Conservation (phyloP, 2,329 filamentous ascomycete genomes). For the Ophiocordyceps camponoti-leonardi region DNA sequence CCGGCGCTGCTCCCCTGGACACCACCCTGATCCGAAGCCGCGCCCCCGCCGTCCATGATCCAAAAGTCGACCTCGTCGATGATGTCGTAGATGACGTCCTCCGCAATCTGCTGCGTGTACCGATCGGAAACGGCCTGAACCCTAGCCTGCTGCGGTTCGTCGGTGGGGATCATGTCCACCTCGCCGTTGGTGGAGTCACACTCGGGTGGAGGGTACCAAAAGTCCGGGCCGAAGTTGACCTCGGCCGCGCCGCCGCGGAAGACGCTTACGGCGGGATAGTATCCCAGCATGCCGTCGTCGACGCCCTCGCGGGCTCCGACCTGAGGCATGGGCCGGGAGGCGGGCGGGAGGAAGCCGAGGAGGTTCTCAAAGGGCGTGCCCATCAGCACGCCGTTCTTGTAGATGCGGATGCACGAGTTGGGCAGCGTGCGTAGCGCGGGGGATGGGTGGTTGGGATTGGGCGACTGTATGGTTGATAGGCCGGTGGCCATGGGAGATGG, state of each 20-base stretch:
- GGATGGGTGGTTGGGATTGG: conserved; percentile 54
- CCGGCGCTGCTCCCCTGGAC: conserved; percentile 26
- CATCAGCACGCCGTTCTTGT: conserved; percentile 78
- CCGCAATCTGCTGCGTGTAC: conserved; percentile 83
- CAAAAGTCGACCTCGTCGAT: conserved; percentile 90
- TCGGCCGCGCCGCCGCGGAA: conserved; percentile 85
- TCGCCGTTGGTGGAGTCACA: conserved; percentile 27
- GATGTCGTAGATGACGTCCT: conserved; percentile 85
- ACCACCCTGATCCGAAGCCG: conserved; percentile 25
- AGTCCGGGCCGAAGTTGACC: conserved; percentile 85
- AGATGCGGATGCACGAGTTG: conserved; percentile 70
- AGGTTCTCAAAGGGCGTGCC: conserved; percentile 81
- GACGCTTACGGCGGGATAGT: conserved; percentile 84
- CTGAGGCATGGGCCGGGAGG: conserved; percentile 55
- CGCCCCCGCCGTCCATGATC: conserved; percentile 47
- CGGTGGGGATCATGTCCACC: conserved; percentile 24
- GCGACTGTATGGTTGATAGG: conserved; percentile 35
- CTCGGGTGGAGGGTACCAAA: conserved; percentile 69
- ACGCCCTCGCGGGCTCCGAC: conserved; percentile 69
- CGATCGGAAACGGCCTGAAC: conserved; percentile 55
- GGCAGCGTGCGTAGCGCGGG: conserved; percentile 75
- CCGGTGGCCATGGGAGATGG: conserved; percentile 33
- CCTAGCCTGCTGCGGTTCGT: conserved; percentile 9
- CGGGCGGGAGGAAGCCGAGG: conserved; percentile 79
- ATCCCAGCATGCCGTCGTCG: conserved; percentile 89